Evolutionary conservation across 257 asterid genomes (phyloP), one percentile per base, ranked within the genome.

Genomic region (Verbena officinalis): DNA sequence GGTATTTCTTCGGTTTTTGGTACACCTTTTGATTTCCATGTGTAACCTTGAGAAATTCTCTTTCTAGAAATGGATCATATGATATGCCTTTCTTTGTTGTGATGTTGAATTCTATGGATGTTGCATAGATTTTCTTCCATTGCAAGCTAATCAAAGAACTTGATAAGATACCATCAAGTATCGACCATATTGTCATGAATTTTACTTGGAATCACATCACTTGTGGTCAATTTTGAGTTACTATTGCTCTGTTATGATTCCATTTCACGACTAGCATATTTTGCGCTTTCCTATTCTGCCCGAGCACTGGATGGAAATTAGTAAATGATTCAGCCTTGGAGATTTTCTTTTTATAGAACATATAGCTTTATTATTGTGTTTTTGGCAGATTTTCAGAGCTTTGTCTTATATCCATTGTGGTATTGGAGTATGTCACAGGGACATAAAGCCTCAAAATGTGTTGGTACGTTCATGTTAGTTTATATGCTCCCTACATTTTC

Each of bases 371-470:
- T 61, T 65, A 60, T 75, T 61, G 24, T 72, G 43, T n/a, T n/a
- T 75, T 46, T 65, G 74, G 73, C 95, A 92, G 98, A 92, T 92
- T 57, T 89, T 89, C 80, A 82, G 98, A 83, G 97, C 98, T 13
- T 78, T 92, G 75, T 83, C 96, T 55, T 92, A 89, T 77, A 87
- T 92, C 70, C 97, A 92, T 79, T 83, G 89, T 39, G 72, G 89
- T 60, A 77, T 92, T 70, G 93, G 96, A 76, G 96, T 92, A 71
- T 92, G 97, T 67, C 98, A 92, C 77, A 86, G 98, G 78, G 98
- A 92, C 83, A 92, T 92, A 82, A 92, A 92, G 78, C 97, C 98
- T 81, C 98, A 92, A 73, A 92, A 92, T 70, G 84, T 92, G 70
- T 78, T 92, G 97, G 98, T 92, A 82, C 16, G 76, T 73, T 7